Conservation (phyloP, 176 grass and related monocot genomes). For the Calamus simplicifolius region DNA sequence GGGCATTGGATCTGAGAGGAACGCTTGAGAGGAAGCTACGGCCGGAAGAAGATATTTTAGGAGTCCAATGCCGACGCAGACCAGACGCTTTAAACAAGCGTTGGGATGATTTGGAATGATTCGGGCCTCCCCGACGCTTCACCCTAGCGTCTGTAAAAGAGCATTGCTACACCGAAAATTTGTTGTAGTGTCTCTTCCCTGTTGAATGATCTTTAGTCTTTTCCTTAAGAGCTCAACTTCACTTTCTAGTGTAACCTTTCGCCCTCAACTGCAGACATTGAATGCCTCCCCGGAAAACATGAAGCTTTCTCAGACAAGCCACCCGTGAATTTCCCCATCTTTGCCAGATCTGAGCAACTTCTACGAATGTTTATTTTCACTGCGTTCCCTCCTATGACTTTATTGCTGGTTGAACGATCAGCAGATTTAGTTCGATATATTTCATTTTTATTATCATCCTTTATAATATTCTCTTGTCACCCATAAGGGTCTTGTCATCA, state of each 20-base stretch:
- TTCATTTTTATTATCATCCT: slow-evolving; percentile 19
- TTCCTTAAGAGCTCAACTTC: slow-evolving; percentile 60
- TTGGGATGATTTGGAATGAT: no score
- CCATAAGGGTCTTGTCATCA: slow-evolving; percentile 35
- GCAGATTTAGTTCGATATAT: background rate
- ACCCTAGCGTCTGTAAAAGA: no score
- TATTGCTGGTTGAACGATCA: background rate
- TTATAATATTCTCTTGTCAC: slow-evolving; percentile 1
- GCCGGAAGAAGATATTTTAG: no score
- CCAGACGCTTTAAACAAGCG: no score
- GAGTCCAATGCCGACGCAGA: no score
- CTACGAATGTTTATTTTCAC: no score
- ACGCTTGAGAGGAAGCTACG: no score
- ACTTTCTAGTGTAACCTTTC: slow-evolving; percentile 41
- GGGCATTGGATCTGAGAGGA: no score
- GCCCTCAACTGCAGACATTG: slow-evolving; percentile 10
- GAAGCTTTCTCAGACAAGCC: slow-evolving; percentile 28
- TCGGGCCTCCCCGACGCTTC: no score
- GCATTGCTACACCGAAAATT: no score
- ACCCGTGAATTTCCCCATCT: slow-evolving; percentile 19
- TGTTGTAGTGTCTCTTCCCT: no score
- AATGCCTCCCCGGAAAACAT: slow-evolving; percentile 29
- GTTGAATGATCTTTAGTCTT: slow-evolving; percentile 63
- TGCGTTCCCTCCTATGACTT: no score
- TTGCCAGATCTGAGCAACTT: slow-evolving; percentile 15